Conservation (phyloP, 805 yeast species). For the Ogataea parapolymorpha region DNA sequence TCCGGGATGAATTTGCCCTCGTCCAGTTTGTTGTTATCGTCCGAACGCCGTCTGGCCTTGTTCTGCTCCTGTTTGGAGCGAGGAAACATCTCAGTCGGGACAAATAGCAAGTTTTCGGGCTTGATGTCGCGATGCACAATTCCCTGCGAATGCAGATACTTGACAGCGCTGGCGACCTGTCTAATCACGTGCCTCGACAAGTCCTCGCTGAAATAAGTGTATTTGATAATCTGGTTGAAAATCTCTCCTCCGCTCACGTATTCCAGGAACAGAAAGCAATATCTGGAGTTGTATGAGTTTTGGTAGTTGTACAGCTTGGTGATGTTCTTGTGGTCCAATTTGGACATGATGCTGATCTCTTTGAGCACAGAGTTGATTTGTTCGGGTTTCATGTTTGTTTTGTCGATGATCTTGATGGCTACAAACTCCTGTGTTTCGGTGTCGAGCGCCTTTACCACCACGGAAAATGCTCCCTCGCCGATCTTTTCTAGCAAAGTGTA, state of each 20-base stretch:
- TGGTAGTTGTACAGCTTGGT: constrained; percentile 51
- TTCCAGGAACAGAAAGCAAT: constrained; percentile 65
- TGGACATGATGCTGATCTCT: constrained; percentile 72
- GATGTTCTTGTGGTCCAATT: constrained; percentile 57
- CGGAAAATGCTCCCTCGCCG: constrained; percentile 90
- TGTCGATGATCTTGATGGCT: constrained; percentile 76
- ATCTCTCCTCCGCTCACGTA: constrained; percentile 76
- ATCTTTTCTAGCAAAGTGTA: constrained; percentile 35
- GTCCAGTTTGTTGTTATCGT: constrained; percentile 56
- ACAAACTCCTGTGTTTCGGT: constrained; percentile 40
- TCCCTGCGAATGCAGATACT: constrained; percentile 69
- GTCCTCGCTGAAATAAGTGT: constrained; percentile 72
- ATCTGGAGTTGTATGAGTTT: constrained; percentile 42
- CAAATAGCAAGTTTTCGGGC: constrained; percentile 72
- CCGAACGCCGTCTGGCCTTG: constrained; percentile 48
- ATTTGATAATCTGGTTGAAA: constrained; percentile 73
- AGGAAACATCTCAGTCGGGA: constrained; percentile 47
- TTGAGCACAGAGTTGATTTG: constrained; percentile 59
- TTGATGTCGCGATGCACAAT: constrained; percentile 79
- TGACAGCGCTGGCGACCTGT: constrained; percentile 68
- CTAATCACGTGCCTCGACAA: constrained; percentile 67
- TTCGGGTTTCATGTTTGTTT: constrained; percentile 47
- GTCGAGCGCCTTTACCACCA: constrained; percentile 72
- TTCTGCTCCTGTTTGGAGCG: constrained; percentile 39
- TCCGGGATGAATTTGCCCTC: constrained; percentile 55